Conservation (phyloP, 2,329 filamentous ascomycete species). For the Neocatenulostroma microsporum region DNA sequence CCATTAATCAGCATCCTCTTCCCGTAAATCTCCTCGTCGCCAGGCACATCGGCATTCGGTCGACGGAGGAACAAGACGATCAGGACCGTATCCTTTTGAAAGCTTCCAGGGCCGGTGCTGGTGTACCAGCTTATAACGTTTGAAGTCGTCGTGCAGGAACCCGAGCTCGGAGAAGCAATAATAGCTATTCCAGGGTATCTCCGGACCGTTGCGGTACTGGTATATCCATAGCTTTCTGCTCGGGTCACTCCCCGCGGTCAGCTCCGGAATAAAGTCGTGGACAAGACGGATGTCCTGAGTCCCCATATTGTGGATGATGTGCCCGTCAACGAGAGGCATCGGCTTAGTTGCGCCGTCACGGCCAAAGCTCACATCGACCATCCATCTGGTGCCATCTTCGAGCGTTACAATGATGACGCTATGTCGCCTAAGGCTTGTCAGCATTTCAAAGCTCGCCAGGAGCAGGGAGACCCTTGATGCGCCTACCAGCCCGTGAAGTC, state of each 20-base stretch:
- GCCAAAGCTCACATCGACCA: constrained; percentile 58
- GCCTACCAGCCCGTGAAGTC: constrained; percentile 17
- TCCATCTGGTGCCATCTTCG: constrained; percentile 41
- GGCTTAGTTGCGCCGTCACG: constrained; percentile 53
- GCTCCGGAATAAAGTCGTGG: constrained; percentile 18
- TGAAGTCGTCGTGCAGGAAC: constrained; percentile 54
- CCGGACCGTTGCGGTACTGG: constrained; percentile 28
- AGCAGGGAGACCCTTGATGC: no score
- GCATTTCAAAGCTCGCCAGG: no score
- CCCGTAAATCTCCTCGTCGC: constrained; percentile 27
- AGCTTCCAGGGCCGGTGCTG: constrained; percentile 39
- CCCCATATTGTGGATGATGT: constrained; percentile 28
- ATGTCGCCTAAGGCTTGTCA: no score
- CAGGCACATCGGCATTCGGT: constrained; percentile 7
- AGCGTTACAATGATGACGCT: constrained; percentile 41
- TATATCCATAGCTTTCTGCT: constrained; percentile 39
- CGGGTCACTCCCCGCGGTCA: constrained; percentile 12
- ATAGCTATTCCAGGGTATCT: constrained; percentile 49
- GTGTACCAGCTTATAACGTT: constrained; percentile 50
- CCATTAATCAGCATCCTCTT: constrained; percentile 36
- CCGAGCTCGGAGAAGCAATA: constrained; percentile 60
- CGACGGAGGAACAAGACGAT: constrained; percentile 42
- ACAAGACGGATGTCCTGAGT: constrained; percentile 18
- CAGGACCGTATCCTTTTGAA: constrained; percentile 48
- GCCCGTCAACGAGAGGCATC: constrained; percentile 46